Evolutionary conservation across 2,329 filamentous ascomycete species (phyloP), one percentile per base, ranked within the genome.

Genomic region (Penicillium hesseltinei): DNA sequence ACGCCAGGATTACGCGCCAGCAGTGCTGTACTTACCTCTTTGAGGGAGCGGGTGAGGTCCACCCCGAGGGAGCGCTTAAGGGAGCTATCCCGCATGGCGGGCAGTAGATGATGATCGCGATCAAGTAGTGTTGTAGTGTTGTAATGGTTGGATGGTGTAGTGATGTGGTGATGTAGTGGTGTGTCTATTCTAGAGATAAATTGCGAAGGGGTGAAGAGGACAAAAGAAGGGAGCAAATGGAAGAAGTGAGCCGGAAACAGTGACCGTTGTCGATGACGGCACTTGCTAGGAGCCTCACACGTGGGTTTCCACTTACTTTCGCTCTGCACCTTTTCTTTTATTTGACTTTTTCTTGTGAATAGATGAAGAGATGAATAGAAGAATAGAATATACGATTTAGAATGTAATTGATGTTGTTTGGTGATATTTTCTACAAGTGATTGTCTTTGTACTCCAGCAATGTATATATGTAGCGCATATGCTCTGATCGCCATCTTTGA

Each of bases 31-130:
- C 49, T 38, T 73, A 78, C 77, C 70, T 78, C 70, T 65, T 73
- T 72, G 56, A 79, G 74, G 52, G 66, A 71, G 47, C 64, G 65
- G 49, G 73, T 70, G 25, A 80, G 65, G 23, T 64, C 62, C 19
- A 71, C 72, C 35, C 77, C 77, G 45, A 80, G 69, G 23, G 76
- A 78, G 66, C 77, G 75, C 65, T 74, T 75, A 31, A 76, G 67
- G 50, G 75, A 75, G 55, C 69, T 72, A 54, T 77, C 77, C 60
- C 77, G 74, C 65, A 77, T 77, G 56, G 56, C 64, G 60, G 51
- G 53, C 23, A 51, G 61, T 47, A 50, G 39, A 53, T 29, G 11
- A 39, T 35, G 56, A 40, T 57, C 35, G 44, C 50, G 42, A 61
- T 58, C 39, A 47, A 55, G 42, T 46, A 7, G 19, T 15, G 15